Evolutionary conservation across 1,284 basidiomycete genomes (phyloP).

Genomic region (Ceratobasidium sp.): DNA sequence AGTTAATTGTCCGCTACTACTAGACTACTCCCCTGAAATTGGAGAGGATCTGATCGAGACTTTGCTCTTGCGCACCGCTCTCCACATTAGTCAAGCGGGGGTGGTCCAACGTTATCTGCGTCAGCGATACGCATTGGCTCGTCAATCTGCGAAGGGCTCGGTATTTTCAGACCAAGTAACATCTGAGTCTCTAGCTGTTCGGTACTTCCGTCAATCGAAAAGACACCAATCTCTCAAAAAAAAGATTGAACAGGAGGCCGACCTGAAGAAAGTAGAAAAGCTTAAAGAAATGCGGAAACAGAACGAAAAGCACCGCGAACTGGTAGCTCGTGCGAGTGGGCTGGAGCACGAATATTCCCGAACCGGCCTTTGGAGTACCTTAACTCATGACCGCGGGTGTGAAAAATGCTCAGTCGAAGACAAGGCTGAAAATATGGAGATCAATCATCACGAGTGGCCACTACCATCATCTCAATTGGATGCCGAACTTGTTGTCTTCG

Average conservation of each 20-base stretch:
- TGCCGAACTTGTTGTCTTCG: constrained; percentile 58
- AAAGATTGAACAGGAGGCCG: constrained; percentile 51
- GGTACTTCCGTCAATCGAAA: constrained; percentile 50
- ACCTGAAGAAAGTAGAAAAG: constrained; percentile 46
- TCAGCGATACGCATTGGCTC: constrained; percentile 47
- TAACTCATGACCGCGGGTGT: constrained; percentile 46
- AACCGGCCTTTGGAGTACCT: neutral
- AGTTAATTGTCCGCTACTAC: constrained; percentile 54
- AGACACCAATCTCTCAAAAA: constrained; percentile 49
- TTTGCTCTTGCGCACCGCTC: constrained; percentile 55
- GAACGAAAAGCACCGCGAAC: constrained; percentile 41
- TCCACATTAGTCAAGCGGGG: constrained; percentile 51
- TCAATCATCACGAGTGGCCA: constrained; percentile 63
- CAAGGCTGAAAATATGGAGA: constrained; percentile 50
- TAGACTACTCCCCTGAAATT: constrained; percentile 61
- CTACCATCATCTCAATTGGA: constrained; percentile 52
- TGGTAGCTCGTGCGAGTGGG: constrained; percentile 31
- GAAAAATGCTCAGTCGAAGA: constrained; percentile 53
- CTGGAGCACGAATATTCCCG: neutral
- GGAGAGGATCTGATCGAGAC: constrained; percentile 53
- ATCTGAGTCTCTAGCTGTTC: constrained; percentile 51
- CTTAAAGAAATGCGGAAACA: constrained; percentile 49
- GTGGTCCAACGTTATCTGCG: constrained; percentile 52
- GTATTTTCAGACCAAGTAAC: constrained; percentile 45
- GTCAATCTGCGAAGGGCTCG: constrained; percentile 42